phyloP scores from a whole-genome alignment of 768 basidiomycete genomes.

The Chalciporus chontae region DNA sequence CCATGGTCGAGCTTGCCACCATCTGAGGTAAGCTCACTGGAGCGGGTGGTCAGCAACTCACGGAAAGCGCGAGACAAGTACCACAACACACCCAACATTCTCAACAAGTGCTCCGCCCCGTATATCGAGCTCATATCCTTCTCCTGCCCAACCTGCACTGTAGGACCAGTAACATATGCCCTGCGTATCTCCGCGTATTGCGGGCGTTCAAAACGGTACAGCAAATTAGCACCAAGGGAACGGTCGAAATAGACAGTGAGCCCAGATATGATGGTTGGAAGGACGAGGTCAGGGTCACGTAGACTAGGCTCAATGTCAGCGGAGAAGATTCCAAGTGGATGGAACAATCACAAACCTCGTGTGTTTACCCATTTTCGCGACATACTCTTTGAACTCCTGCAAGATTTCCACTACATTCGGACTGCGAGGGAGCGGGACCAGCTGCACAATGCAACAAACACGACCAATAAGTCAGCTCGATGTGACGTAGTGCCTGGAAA shows the following conservation, averaged over 20 bases:
- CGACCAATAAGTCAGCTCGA: not conserved
- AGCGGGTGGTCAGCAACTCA: constrained; percentile 9
- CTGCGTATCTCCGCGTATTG: constrained; percentile 84
- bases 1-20: constrained; percentile 87
- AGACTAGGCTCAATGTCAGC: constrained; percentile 38
- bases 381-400: constrained; percentile 68
- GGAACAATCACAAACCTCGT: constrained; percentile 37
- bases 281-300: constrained; percentile 64
- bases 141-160: constrained; percentile 64
- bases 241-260: constrained; percentile 92
- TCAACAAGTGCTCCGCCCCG: constrained; percentile 89
- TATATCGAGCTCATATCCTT: constrained; percentile 89
- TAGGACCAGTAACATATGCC: constrained; percentile 67
- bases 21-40: constrained; percentile 89
- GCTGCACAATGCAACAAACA: constrained; percentile 40
- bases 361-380: constrained; percentile 46
- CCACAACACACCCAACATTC: constrained; percentile 76
- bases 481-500: not conserved
- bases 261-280: constrained; percentile 81
- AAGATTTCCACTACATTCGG: constrained; percentile 79
- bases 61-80: too few species aligned
- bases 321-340: not conserved
- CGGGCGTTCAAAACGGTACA: constrained; percentile 93
- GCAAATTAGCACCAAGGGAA: constrained; percentile 80
- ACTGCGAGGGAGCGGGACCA: constrained; percentile 76